phyloP scores from a whole-genome alignment of 805 yeast genomes.

The Blastobotrys robertii region DNA sequence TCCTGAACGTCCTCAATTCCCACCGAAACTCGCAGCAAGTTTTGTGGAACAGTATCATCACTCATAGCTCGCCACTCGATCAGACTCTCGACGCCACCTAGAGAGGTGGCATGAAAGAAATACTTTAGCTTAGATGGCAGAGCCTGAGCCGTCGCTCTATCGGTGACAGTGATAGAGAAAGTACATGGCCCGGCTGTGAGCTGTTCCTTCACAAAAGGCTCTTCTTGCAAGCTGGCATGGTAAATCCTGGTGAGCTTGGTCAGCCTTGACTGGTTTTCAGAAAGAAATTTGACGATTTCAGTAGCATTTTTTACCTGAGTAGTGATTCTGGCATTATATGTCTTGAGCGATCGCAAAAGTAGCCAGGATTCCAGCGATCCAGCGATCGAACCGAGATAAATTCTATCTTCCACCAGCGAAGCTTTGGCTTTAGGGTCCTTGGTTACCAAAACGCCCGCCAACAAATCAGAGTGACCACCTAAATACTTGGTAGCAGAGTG shows the following conservation, averaged over 20 bases:
- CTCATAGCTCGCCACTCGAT: slow-evolving; percentile 85
- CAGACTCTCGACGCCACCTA: slow-evolving; percentile 87
- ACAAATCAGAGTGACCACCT: slow-evolving; percentile 90
- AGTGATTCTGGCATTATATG: slow-evolving; percentile 61
- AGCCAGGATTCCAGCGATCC: slow-evolving; percentile 70
- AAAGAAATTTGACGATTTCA: slow-evolving; percentile 48
- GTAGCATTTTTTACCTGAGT: slow-evolving; percentile 58
- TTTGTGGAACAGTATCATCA: slow-evolving; percentile 46
- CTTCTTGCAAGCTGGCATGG: slow-evolving; percentile 74
- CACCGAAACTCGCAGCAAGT: slow-evolving; percentile 61
- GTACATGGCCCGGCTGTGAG: slow-evolving; percentile 53
- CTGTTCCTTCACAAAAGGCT: slow-evolving; percentile 56
- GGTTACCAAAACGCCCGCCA: slow-evolving; percentile 74
- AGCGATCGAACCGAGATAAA: slow-evolving; percentile 66
- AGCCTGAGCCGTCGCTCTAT: slow-evolving; percentile 44
- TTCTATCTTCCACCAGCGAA: slow-evolving; percentile 50
- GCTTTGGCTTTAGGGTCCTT: slow-evolving; percentile 40
- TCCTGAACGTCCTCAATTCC: slow-evolving; percentile 77
- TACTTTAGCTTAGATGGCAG: slow-evolving; percentile 57
- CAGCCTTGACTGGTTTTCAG: slow-evolving; percentile 38
- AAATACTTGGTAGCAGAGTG: slow-evolving; percentile 91
- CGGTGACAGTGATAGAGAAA: slow-evolving; percentile 50
- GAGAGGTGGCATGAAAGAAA: slow-evolving; percentile 85
- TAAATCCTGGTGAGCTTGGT: slow-evolving; percentile 42
- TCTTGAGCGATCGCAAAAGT: slow-evolving; percentile 68